Evolutionary conservation across 1,284 basidiomycete species (phyloP).

Genomic region (Rhodofomes roseus): DNA sequence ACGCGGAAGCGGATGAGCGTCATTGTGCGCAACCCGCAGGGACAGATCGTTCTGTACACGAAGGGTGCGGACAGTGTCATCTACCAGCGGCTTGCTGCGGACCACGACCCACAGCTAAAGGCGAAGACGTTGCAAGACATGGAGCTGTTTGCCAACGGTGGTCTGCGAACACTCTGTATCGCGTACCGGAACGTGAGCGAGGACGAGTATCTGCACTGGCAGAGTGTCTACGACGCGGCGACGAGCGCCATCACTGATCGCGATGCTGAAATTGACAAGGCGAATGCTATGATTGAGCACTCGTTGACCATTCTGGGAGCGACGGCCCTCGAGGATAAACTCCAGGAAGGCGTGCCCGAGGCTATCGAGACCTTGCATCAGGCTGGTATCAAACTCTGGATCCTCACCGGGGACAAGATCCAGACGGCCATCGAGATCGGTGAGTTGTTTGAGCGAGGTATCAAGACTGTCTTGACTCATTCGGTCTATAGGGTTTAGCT

Average conservation of each 20-base stretch:
- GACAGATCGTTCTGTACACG: constrained; percentile 81
- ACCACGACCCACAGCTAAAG: constrained; percentile 77
- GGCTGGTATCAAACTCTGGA: constrained; percentile 98
- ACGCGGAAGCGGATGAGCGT: constrained; percentile 94
- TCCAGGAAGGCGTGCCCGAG: constrained; percentile 96
- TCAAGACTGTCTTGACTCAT: not conserved
- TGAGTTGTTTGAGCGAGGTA: constrained; percentile 15
- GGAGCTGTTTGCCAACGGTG: constrained; percentile 91
- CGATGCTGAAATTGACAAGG: constrained; percentile 89
- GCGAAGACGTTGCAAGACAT: constrained; percentile 81
- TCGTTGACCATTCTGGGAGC: constrained; percentile 85
- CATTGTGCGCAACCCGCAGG: constrained; percentile 80
- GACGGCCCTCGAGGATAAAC: constrained; percentile 94
- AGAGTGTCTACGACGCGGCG: constrained; percentile 79
- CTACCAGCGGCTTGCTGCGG: constrained; percentile 75
- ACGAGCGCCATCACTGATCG: constrained; percentile 72
- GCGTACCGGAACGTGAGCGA: constrained; percentile 80
- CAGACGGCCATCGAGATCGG: constrained; percentile 98
- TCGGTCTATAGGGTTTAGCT: constrained; percentile 61
- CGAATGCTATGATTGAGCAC: constrained; percentile 82
- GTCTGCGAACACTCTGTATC: constrained; percentile 89
- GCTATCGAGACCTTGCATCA: constrained; percentile 90
- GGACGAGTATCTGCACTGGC: constrained; percentile 84
- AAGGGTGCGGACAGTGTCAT: constrained; percentile 98
- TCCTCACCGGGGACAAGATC: constrained; percentile 92